Base-by-base conservation (phyloP, 495 filamentous ascomycete species). In the Hypoxylon fuscum region DNA sequence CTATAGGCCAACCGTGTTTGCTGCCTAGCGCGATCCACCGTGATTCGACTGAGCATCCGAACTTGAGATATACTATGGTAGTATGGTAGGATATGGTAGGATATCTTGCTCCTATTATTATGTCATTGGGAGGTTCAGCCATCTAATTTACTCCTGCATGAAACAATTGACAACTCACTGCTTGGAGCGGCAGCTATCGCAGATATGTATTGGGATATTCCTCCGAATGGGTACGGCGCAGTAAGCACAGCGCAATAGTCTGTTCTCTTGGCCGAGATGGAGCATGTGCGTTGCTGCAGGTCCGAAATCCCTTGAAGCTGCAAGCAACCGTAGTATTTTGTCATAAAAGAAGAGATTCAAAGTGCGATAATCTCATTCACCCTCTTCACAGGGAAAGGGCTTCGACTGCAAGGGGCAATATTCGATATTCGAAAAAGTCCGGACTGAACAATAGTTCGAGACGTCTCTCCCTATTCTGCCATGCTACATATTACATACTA, bases 131-230 rank as follows among this genome's bases (percentile, higher is more conserved):
- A 12, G 22, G 29, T 43, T 55, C 60, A 47, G 54, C 44, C 55
- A 51, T 46, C 50, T 47, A 59, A 66, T 66, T 59, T 66, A 32
- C 55, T 60, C 55, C 44, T 66, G 55, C 62, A 66, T 56, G 43
- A 55, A 37, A 44, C n/a, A 60, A 56, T 66, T 66, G 62, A 56
- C 56, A 66, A 51, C 51, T 56, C 51, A 60, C 20, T 50, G 49
- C 37, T 38, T 35, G 5, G n/a, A 20, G 5, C 23, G 31, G 35
- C 35, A 48, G 21, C 25, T 44, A 29, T 47, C 55, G 44, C 43
- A 38, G 35, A 46, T 63, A n/a, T n/a, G n/a, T n/a, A 57, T 58
- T 49, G 55, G 50, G 62, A 59, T 35, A 41, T 55, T 45, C 44
- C 55, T 25, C 62, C 62, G 54, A 59, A 11, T 44, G 14, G 55